These are phyloP conservation scores for Chimonanthus praecox DNA, from an alignment of 164 flowering plant species.

Conservation along the genomic window DNA sequence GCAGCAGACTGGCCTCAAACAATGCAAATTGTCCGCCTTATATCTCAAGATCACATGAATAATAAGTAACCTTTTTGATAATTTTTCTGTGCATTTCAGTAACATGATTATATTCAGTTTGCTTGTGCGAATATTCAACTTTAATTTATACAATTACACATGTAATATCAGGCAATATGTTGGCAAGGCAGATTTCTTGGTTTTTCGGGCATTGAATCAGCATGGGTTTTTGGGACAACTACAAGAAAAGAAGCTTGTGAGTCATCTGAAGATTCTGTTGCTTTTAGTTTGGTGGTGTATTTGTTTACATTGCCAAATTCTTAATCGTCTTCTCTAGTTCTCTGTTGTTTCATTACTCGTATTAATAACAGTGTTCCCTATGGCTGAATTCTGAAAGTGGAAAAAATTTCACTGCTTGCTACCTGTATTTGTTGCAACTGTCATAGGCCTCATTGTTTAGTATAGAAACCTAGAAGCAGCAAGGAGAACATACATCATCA, in stretches of 20 bases:
- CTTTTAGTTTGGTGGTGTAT: not conserved
- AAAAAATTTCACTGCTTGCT: too few species aligned
- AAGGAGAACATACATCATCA: too few species aligned
- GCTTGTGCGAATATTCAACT: not conserved
- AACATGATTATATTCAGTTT: not conserved
- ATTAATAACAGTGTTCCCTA: too few species aligned
- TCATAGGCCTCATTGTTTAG: too few species aligned
- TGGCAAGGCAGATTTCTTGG: constrained; percentile 36
- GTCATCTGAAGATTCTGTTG: constrained; percentile 11
- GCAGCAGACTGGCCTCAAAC: constrained; percentile 93
- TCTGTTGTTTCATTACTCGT: not conserved
- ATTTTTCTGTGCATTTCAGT: not conserved
- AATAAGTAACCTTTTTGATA: constrained; percentile 22
- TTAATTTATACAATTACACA: not conserved
- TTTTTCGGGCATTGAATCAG: constrained; percentile 31
- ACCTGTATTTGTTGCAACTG: too few species aligned
- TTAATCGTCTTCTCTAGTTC: not conserved
- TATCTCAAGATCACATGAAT: constrained; percentile 41
- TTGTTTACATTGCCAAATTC: not conserved
- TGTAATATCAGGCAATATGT: constrained; percentile 28
- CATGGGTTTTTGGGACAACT: constrained; percentile 35
- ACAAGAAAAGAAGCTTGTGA: constrained; percentile 36
- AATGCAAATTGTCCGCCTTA: constrained; percentile 92
- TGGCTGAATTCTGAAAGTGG: too few species aligned
- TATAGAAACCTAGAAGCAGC: too few species aligned